Evolutionary conservation across 257 asterid species (phyloP), one percentile per base, ranked within the genome.

Genomic region (Fraxinus cuspidata): DNA sequence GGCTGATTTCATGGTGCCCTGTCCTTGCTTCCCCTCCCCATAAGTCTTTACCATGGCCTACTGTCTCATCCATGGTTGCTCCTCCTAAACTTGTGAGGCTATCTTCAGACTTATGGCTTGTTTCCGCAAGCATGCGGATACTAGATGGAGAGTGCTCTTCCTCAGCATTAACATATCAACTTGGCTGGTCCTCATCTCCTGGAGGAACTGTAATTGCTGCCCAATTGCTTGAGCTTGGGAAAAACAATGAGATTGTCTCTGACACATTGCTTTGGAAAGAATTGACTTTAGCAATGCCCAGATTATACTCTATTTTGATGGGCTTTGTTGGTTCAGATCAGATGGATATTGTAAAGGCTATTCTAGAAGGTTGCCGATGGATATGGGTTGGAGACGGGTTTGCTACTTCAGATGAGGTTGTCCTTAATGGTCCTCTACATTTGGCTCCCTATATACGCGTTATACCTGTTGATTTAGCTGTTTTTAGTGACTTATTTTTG

Each of bases 331-430:
- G 89, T 79, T 85, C 99, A 60, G 99, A 94, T 84, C 97, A 92
- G 83, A 89, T 94, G 83, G 97, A 92, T 74, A 88, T 94, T 80
- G 94, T 94, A 67, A 94, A 89, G 85, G 99, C 96, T 84, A 85
- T 94, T 85, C 86, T 94, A 75, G 99, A 94, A 90, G 96, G 99
- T 79, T 86, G 90, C 83, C 88, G 95, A 86, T 94, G 99, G 97
- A 85, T 94, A 83, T 94, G 99, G 99, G 99, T 94, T 15, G 99
- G 99, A 82, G 97, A 94, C 84, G 99, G 99, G 47, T 94, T 92
- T 82, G 95, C 97, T 63, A 92, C 94, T 76, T 79, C 92, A 40
- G 90, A 85, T 79, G 99, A 94, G 85, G 99, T 94, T 74, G 99
- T 91, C 77, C 97, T 94, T 79, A 90, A 86, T 82, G 97, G 99